Base-by-base conservation (phyloP, 1,139 yeast species). In the Candida neerlandica region DNA sequence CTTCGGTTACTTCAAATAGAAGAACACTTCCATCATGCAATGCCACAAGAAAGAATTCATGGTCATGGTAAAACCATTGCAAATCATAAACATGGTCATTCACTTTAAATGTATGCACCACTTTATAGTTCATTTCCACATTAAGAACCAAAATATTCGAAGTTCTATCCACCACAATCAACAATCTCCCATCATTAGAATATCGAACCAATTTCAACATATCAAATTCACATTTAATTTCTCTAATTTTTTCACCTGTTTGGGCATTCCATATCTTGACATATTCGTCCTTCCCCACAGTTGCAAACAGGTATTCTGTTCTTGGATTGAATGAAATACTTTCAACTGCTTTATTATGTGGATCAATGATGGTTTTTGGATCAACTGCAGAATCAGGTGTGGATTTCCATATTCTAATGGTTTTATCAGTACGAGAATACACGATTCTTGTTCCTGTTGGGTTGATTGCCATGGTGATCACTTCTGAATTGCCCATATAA, bases 291-390 rank as follows among this genome's bases (percentile, higher is more conserved):
- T 79, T 67, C 1, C 86, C 84, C 14, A 81, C 86, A 2, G 88
- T 76, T 1, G 83, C 88, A 52, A 88, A 71, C 23, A 77, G 66
- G 41, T 69, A 71, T 21, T 80, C 81, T 43, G 77, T 72, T 14
- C 61, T 61, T 0, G 91, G 88, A 51, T 82, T 76, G 91, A 94
- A 88, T 1, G 81, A 63, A 2, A 87, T 56, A 14, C 77, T 62
- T 43, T 78, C 80, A 1, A 82, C 80, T 1, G 81, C 67, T 50
- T 69, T 70, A 1, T 66, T 69, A 52, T 80, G 85, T 1, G 83
- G 72, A 33, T 68, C 66, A 21, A 71, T 78, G 2, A 80, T 71
- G 1, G 70, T 64, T 15, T 72, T 64, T 0, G 78, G 71, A 5
- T 71, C 72, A 3, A 61, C 51, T 23, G 70, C 55, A 18, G 64